Conservation (phyloP, 495 filamentous ascomycete genomes). For the Neurospora hispaniola region DNA sequence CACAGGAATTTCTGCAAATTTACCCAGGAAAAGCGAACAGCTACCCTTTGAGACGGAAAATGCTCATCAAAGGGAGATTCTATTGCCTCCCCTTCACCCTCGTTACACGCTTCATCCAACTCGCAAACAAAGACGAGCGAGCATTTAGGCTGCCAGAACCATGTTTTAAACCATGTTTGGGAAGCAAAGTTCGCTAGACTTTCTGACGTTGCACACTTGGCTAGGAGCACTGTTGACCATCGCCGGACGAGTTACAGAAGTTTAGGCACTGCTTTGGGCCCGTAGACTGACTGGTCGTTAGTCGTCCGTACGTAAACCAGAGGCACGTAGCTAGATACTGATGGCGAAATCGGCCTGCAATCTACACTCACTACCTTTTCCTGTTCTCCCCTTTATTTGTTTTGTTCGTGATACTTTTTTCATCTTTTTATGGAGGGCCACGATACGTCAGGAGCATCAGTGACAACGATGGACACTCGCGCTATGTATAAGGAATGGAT, state of each 20-base stretch:
- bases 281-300: not conserved
- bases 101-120: not conserved
- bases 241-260: not conserved
- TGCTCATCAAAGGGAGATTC: fast-evolving
- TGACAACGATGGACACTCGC: not conserved
- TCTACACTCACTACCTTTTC: not conserved
- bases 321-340: not conserved
- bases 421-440: not conserved
- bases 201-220: not conserved
- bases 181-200: not conserved
- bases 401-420: not conserved
- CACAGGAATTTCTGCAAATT: too few relatives aligned
- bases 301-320: not conserved
- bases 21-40: not conserved
- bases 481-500: not conserved
- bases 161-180: too few relatives aligned
- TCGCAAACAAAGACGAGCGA: not conserved
- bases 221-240: not conserved
- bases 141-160: not conserved
- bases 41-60: not conserved
- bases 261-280: not conserved
- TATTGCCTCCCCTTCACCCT: not conserved
- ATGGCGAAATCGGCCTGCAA: not conserved
- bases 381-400: not conserved
- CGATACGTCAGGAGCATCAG: not conserved